Base-by-base conservation (phyloP, 495 filamentous ascomycete species). In the Neurospora discreta region DNA sequence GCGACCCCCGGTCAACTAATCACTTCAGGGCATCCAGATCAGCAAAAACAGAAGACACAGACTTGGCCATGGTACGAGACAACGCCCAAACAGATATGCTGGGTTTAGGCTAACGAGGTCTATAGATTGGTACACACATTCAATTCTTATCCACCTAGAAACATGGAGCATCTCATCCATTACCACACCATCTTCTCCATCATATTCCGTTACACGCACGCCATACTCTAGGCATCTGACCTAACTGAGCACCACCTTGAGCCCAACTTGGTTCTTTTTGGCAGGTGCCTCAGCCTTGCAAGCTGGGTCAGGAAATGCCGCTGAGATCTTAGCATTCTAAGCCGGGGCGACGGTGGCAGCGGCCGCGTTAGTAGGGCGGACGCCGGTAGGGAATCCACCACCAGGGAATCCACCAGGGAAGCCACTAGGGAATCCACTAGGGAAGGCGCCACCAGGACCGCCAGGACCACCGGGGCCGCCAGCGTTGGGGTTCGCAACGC, bases 401-500 rank as follows among this genome's bases (percentile, higher is more conserved):
- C 43, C 5, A 36, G 33, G 33, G 33, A 36, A 36, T 36, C 33
- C 33, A 5, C 33, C 6, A 36, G 33, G 33, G 6, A 5, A 3
- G 44, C 41, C 41, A 18, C 23, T 0, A 26, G 33, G 33, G 33
- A 36, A 36, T 36, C 33, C 33, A 5, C 33, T 36, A 36, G 33
- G 33, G 6, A 5, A 3, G 44, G 71, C 39, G 44, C 70, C 70
- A 36, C 72, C 69, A 11, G n/a, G n/a, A n/a, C n/a, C n/a, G n/a
- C 73, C 72, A 3, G 72, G 70, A 20, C 60, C 73, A 44, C 44
- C 43, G 5, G 43, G 3, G 5, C n/a, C n/a, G n/a, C 38, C 39
- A n/a, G 15, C 36, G 13, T 75, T 69, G 11, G 69, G 33, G 70
- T 78, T 78, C 0, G 69, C 58, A 3, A 87, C 71, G 20, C 75